Percentiles rank a stretch among this genome's conserved stretches.
These are phyloP conservation scores for Selaginella moellendorffii DNA, from an alignment of 75 land plant genomes.

Conservation along the genomic window DNA sequence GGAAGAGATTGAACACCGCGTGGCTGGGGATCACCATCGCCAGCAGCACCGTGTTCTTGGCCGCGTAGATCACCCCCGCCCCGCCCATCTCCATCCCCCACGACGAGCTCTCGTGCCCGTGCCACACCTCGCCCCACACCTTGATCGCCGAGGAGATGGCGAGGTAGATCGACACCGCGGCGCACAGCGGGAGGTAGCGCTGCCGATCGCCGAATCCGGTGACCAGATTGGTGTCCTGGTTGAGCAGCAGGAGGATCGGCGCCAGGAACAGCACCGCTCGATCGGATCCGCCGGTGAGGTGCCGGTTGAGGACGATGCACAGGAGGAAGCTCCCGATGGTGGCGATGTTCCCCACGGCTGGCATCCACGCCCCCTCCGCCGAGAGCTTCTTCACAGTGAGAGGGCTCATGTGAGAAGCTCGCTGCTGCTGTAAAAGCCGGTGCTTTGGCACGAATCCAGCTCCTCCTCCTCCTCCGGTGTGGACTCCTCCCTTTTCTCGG, in stretches of 20 bases:
- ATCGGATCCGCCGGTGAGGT: slow-evolving; percentile 85
- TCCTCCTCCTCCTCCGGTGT: background rate
- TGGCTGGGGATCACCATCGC: slow-evolving; percentile 83
- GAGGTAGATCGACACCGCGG: slow-evolving; percentile 62
- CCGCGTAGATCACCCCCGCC: slow-evolving; percentile 74
- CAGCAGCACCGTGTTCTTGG: slow-evolving; percentile 72
- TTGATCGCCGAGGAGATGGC: slow-evolving; percentile 43
- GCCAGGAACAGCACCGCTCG: slow-evolving; percentile 79
- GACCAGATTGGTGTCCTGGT: slow-evolving; percentile 77
- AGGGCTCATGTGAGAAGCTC: slow-evolving; percentile 42
- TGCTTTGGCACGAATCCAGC: slow-evolving; percentile 40
- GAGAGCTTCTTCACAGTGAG: slow-evolving; percentile 85
- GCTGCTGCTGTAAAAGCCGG: slow-evolving; percentile 63
- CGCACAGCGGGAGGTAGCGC: slow-evolving; percentile 76
- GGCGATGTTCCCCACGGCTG: slow-evolving; percentile 84
- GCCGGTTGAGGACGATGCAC: slow-evolving; percentile 60
- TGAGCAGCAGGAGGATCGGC: slow-evolving; percentile 76
- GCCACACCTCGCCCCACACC: slow-evolving; percentile 81
- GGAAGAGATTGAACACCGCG: slow-evolving; percentile 78
- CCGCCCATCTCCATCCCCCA: slow-evolving; percentile 89
- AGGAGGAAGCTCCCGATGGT: slow-evolving; percentile 67
- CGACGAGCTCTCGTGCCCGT: slow-evolving; percentile 31
- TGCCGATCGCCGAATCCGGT: slow-evolving; percentile 92
- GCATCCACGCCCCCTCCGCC: slow-evolving; percentile 99
- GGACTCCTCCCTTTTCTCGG: slow-evolving; percentile 52